Evolutionary conservation across 2,329 filamentous ascomycete species (phyloP).

Genomic region (Fusarium brachygibbosum): DNA sequence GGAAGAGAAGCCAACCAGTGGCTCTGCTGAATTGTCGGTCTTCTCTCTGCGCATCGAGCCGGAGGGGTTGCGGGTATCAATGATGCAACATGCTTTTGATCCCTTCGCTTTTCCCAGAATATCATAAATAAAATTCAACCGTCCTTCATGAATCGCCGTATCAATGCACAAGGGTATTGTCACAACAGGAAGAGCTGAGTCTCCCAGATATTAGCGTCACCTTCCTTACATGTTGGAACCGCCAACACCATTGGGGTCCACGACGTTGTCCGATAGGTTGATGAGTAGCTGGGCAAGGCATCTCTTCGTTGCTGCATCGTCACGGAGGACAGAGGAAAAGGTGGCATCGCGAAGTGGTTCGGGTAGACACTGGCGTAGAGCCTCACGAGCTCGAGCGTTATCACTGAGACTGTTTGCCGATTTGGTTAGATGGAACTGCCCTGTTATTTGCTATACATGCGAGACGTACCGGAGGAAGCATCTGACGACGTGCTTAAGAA

Average conservation of each 20-base stretch:
- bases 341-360: constrained; percentile 99
- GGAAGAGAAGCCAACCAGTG: constrained; percentile 30
- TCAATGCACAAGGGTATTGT: constrained; percentile 50
- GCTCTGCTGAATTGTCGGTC: constrained; percentile 27
- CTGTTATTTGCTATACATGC: background rate
- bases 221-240: constrained; percentile 54
- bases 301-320: constrained; percentile 97
- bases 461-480: constrained; percentile 90
- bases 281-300: constrained; percentile 97
- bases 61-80: constrained; percentile 51
- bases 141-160: constrained; percentile 49
- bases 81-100: constrained; percentile 52
- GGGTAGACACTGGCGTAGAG: constrained; percentile 93
- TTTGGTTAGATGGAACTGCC: constrained; percentile 23
- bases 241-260: constrained; percentile 59
- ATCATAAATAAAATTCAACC: constrained; percentile 48
- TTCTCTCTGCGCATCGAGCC: constrained; percentile 39
- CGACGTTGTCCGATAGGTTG: constrained; percentile 92
- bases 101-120: constrained; percentile 51
- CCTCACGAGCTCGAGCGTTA: constrained; percentile 94
- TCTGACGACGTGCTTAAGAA: constrained; percentile 96
- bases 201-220: constrained; percentile 30
- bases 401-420: constrained; percentile 79
- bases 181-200: constrained; percentile 40
- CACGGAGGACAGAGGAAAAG: constrained; percentile 94